Evolutionary conservation across 768 basidiomycete genomes (phyloP).

Genomic region (Pulveroboletus sp.): DNA sequence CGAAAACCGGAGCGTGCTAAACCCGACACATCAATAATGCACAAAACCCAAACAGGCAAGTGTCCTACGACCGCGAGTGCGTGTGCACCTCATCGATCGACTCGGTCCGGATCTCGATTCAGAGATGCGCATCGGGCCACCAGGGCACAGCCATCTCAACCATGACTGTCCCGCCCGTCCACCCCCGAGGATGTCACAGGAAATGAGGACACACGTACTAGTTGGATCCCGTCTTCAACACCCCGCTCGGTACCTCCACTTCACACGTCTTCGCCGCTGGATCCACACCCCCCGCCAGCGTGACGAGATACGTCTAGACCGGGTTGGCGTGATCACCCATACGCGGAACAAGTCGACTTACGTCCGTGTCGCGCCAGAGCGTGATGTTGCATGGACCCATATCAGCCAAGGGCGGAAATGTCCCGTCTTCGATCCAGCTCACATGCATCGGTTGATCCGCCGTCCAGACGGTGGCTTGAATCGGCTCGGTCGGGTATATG

Average conservation of each 20-base stretch:
- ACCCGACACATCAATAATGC: neutral
- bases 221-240: conserved; percentile 23
- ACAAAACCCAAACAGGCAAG: no score
- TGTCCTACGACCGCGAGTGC: no score
- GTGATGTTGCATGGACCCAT: conserved; percentile 46
- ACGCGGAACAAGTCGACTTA: no score
- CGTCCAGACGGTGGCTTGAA: conserved; percentile 41
- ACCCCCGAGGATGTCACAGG: no score
- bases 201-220: conserved; percentile 28
- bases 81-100: no score
- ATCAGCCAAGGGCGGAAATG: conserved; percentile 37
- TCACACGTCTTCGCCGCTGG: conserved; percentile 25
- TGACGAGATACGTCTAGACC: conserved; percentile 42
- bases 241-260: conserved; percentile 31
- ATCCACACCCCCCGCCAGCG: conserved; percentile 43
- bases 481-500: conserved; percentile 52
- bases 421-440: conserved; percentile 51
- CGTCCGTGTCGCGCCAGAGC: conserved; percentile 43
- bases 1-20: conserved; percentile 35
- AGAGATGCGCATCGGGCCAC: no score
- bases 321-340: no score
- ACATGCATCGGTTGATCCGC: conserved; percentile 42
- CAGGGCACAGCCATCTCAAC: no score
- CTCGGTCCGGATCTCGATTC: conserved; percentile 15
- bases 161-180: no score